phyloP scores from a whole-genome alignment of 2,329 filamentous ascomycete species.

The Fonsecaea monophora region DNA sequence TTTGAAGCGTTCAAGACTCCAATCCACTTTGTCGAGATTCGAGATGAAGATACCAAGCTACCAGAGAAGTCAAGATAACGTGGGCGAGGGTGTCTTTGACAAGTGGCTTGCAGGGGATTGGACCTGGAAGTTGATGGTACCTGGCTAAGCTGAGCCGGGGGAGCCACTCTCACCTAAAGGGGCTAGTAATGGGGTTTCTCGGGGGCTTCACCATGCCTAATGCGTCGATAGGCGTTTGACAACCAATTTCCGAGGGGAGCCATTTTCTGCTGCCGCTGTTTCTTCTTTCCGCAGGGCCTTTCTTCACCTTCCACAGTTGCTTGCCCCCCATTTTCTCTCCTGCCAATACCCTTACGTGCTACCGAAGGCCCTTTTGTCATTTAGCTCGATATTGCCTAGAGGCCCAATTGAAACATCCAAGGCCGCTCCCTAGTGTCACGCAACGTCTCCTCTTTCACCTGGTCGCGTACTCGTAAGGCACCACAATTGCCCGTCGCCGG shows the following conservation, averaged over 20 bases:
- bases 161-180: conserved; percentile 1
- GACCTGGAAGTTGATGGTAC: conserved; percentile 12
- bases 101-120: conserved; percentile 3
- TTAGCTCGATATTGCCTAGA: conserved; percentile 7
- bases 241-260: conserved; percentile 26
- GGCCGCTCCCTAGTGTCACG: conserved; percentile 5
- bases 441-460: conserved; percentile 1
- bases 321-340: background rate
- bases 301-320: background rate
- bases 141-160: conserved; percentile 20
- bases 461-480: conserved; percentile 1
- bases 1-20: conserved; percentile 9
- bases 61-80: conserved; percentile 3
- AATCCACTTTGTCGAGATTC: conserved; percentile 11
- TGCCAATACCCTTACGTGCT: background rate
- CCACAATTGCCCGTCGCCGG: background rate
- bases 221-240: conserved; percentile 14
- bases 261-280: conserved; percentile 8
- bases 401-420: conserved; percentile 18
- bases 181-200: background rate
- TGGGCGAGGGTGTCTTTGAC: conserved; percentile 7
- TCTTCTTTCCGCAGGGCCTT: background rate
- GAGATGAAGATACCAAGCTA: conserved; percentile 10
- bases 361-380: conserved; percentile 4
- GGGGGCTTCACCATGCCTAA: conserved; percentile 9